These are phyloP conservation scores for Choricystis sp. DNA, from an alignment of 139 green algal species.

Conservation along the genomic window DNA sequence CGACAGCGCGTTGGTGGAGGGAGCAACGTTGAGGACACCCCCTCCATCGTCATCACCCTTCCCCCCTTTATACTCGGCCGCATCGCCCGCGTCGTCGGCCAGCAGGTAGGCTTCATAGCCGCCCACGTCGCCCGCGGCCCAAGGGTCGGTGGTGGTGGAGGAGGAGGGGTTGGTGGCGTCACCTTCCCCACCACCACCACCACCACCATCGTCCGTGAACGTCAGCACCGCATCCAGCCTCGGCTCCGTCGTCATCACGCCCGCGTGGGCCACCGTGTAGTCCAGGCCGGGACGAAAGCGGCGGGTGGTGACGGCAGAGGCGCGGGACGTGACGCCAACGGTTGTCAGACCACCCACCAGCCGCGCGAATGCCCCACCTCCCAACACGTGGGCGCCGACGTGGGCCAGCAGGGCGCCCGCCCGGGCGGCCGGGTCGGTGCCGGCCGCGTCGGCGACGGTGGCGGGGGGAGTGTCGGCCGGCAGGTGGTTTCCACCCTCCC, in stretches of 20 bases:
- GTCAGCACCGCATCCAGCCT: slow-evolving; percentile 56
- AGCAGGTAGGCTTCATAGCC: slow-evolving; percentile 75
- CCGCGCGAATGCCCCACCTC: slow-evolving; percentile 32
- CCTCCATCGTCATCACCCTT: slow-evolving; percentile 37
- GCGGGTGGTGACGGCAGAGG: slow-evolving; percentile 5
- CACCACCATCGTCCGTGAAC: slow-evolving; percentile 44
- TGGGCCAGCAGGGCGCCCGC: slow-evolving; percentile 16
- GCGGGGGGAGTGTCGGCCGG: background rate
- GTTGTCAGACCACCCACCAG: slow-evolving; percentile 30
- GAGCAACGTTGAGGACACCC: slow-evolving; percentile 60
- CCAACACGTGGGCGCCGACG: slow-evolving; percentile 29
- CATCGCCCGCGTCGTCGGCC: slow-evolving; percentile 40
- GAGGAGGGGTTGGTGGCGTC: no score
- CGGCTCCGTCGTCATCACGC: slow-evolving; percentile 40
- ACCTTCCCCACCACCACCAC: no score
- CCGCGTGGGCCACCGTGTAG: slow-evolving; percentile 71
- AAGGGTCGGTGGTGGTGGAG: no score
- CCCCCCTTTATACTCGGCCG: slow-evolving; percentile 44
- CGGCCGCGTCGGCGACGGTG: slow-evolving; percentile 3
- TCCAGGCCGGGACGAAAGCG: slow-evolving; percentile 66
- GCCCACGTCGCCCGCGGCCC: slow-evolving; percentile 49
- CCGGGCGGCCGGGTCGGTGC: background rate
- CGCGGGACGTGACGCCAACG: no score
- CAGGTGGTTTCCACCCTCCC: background rate
- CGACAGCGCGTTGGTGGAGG: slow-evolving; percentile 60